Base-by-base conservation (phyloP, 1,139 yeast genomes). In the Pneumocystis wakefieldiae region DNA sequence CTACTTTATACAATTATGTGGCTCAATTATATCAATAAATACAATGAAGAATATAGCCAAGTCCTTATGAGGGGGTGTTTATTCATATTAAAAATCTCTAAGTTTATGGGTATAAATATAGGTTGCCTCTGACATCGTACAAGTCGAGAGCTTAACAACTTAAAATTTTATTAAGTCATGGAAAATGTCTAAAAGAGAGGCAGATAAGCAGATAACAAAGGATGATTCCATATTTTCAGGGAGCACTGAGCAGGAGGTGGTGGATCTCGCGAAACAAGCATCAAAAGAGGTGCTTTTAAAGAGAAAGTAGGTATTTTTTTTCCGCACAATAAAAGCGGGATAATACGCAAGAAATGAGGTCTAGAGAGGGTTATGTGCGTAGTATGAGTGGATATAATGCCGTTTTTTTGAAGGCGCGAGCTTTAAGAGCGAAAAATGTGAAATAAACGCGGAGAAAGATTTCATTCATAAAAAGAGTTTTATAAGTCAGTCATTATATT, bases 181-280 rank as follows among this genome's bases (percentile, higher is more conserved):
- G 55, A 48, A 57, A 62, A 65, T 65, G 67, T 59, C 67, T 28
- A 65, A 65, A 61, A 39, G 67, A 55, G 63, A 62, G 48, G 67
- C 67, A 24, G 66, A 64, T 15, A 53, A 53, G 35, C 67, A 65
- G 53, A 48, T 65, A 17, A 65, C 67, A 28, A 65, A 62, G 35
- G 64, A 65, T 12, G 59, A 57, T 10, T 3, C 32, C 1, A 14
- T 24, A 24, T 48, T 48, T 48, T 37, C 41, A 24, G 61, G 19
- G 24, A 61, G 61, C 10, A 63, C 63, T 12, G 66, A 64, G 58
- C 62, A 62, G 36, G 64, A 63, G 42, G 61, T 62, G 57, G 64
- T 63, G 24, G 66, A 65, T 41, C 60, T 62, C n/a, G 63, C 61
- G 15, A 63, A 53, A 38, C 59, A 59, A 17, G 67, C 67, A 7